Base-by-base conservation (phyloP, 495 filamentous ascomycete genomes). In the Corynascus novoguineensis region DNA sequence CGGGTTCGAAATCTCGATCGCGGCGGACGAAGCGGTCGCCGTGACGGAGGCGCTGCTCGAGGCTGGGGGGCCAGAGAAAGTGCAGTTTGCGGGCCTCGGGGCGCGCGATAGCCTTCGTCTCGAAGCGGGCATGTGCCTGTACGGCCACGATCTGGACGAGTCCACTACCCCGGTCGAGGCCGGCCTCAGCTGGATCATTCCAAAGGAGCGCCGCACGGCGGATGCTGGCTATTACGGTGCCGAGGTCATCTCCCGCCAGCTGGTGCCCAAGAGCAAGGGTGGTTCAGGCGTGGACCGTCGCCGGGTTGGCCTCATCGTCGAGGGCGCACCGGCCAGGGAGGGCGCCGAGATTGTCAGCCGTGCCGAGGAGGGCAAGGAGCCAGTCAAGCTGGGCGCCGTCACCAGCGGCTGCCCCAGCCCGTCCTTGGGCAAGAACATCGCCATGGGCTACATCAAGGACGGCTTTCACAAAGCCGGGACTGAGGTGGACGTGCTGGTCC, bases 101-200 rank as follows among this genome's bases (percentile, higher is more conserved):
- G 90, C 93, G 5, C 81, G 93, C 55, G 95, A 98, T 71, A 93
- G 86, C 61, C 81, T 98, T 58, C 83, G 93, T 17, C 83, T 98
- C 9, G 93, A 98, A 72, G 93, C 95, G 0, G 93, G 93, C 48
- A 92, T 98, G 92, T 97, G 90, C 72, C 82, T 97, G 24, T 97
- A 97, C 75, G 93, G 93, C n/a, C 90, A 96, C 69, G 93, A 98
- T 73, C 81, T 98, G 42, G 83, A 95, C 65, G 95, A 95, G 57
- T 75, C 77, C 4, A 96, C 87, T 21, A 96, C 95, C 5, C 93
- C 95, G 2, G 89, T 89, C 21, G 87, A 90, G 71, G 93, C 84
- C 4, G 83, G 82, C 4, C 78, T 98, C 3, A 79, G 81, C 69
- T 98, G 92, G 92, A 80, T 96, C 54, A 81, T 98, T 51, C 83